Evolutionary conservation across 1,139 yeast species (phyloP).

Genomic region (Dujonia santamariae): DNA sequence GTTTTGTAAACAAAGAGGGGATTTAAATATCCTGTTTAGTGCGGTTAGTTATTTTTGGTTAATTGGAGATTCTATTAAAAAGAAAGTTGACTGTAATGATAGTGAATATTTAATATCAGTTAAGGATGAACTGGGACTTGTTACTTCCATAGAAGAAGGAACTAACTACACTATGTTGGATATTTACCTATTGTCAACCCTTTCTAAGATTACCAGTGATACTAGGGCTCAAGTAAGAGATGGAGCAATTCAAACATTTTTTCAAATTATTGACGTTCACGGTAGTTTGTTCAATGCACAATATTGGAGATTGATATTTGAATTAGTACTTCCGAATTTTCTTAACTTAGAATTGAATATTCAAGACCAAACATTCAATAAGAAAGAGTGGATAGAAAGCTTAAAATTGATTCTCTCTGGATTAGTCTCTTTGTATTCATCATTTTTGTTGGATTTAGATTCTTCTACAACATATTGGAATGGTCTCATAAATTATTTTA

Average conservation of each 20-base stretch:
- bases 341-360: constrained; percentile 18
- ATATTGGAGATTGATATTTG: constrained; percentile 52
- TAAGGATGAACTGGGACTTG: constrained; percentile 12
- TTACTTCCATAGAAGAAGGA: constrained; percentile 8
- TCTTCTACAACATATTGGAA: constrained; percentile 40
- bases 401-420: constrained; percentile 59
- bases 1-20: constrained; percentile 68
- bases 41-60: constrained; percentile 92
- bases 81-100: constrained; percentile 23
- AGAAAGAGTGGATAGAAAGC: constrained; percentile 54
- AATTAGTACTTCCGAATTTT: constrained; percentile 43
- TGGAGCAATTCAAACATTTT: constrained; percentile 85
- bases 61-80: constrained; percentile 69
- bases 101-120: too few species aligned
- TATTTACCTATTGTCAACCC: constrained; percentile 58
- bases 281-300: constrained; percentile 50
- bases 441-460: constrained; percentile 29
- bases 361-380: constrained; percentile 11
- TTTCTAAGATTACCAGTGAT: constrained; percentile 64
- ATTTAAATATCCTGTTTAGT: constrained; percentile 83
- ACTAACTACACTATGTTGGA: constrained; percentile 44
- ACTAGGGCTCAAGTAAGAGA: constrained; percentile 77
- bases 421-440: constrained; percentile 47
- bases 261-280: constrained; percentile 79
- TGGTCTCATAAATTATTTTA: constrained; percentile 47